Evolutionary conservation across 352 stramenopile genomes (phyloP), one percentile per base, ranked within the genome.

Genomic region (Globisporangium irregulare): DNA sequence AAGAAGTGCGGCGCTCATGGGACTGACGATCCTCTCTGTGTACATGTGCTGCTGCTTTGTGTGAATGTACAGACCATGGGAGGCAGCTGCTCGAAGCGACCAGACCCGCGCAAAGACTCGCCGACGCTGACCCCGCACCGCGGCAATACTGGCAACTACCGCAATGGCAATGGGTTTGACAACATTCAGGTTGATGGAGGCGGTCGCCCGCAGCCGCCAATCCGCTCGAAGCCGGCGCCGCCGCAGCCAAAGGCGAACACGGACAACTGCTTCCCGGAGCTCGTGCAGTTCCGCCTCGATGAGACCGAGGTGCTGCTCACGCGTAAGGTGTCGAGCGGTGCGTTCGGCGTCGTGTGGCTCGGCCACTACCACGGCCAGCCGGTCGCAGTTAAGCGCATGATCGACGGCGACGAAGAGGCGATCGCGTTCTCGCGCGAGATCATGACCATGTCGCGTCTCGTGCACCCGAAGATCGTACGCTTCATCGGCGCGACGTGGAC

Each of bases 401-500:
- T 94, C 59, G 86, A 93, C 67, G 81, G 81, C 46, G 83, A 91
- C 38, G 85, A 94, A 55, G 82, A 93, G 66, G 77, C 81, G 24
- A 64, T 87, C n/a, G 83, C 78, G 22, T 96, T 96, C 66, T 85
- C 80, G 25, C 79, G 84, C 32, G 88, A 94, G 73, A 94, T 94
- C 75, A 67, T 88, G 70, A 92, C 82, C 61, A 96, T 96, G 88
- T 89, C 85, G 48, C 80, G 81, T 15, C 76, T 96, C 38, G 77
- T 76, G 62, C 83, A 94, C 75, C 82, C 86, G 55, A 93, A 93
- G 71, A 90, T 96, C 53, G 86, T 96, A 66, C 81, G 82, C 66
- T 96, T 96, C 67, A 88, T 96, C 59, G 88, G 88, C 24, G 89
- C 82, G 74, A 94, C 84, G 66, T 96, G 88, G 88, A 91, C 86